phyloP scores from a whole-genome alignment of 805 yeast species.

The Tetrapisispora taiwanensis region DNA sequence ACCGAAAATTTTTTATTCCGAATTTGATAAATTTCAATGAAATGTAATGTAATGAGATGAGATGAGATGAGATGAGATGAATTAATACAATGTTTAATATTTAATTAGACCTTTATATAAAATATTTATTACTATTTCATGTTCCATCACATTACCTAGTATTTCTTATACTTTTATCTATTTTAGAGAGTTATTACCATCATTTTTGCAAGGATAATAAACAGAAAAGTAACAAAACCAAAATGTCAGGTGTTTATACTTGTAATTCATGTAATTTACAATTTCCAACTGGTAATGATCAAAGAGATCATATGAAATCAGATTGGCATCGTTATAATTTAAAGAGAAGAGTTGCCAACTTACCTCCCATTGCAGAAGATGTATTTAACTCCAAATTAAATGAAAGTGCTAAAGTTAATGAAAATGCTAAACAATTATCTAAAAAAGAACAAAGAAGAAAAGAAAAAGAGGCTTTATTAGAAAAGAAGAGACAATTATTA shows the following conservation, averaged over 20 bases:
- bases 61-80: slow-evolving; percentile 5
- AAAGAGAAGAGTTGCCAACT: slow-evolving; percentile 82
- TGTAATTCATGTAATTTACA: slow-evolving; percentile 84
- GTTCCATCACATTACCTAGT: too few species aligned
- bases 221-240: background rate
- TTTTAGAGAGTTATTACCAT: too few species aligned
- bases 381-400: slow-evolving; percentile 61
- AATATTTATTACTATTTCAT: too few species aligned
- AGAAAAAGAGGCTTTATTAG: slow-evolving; percentile 35
- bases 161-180: too few species aligned
- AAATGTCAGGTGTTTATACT: slow-evolving; percentile 35
- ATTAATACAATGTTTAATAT: too few species aligned
- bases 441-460: slow-evolving; percentile 35
- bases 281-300: slow-evolving; percentile 66
- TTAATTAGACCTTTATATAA: too few species aligned
- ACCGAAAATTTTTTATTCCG: background rate
- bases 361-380: slow-evolving; percentile 63
- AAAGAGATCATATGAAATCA: slow-evolving; percentile 86
- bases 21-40: background rate
- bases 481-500: slow-evolving; percentile 33
- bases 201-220: too few species aligned
- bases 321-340: slow-evolving; percentile 98
- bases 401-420: slow-evolving; percentile 19
- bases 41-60: slow-evolving; percentile 1
- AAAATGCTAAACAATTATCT: slow-evolving; percentile 26